Conservation (phyloP, 768 basidiomycete genomes). For the Sporobolomyces phaffii region DNA sequence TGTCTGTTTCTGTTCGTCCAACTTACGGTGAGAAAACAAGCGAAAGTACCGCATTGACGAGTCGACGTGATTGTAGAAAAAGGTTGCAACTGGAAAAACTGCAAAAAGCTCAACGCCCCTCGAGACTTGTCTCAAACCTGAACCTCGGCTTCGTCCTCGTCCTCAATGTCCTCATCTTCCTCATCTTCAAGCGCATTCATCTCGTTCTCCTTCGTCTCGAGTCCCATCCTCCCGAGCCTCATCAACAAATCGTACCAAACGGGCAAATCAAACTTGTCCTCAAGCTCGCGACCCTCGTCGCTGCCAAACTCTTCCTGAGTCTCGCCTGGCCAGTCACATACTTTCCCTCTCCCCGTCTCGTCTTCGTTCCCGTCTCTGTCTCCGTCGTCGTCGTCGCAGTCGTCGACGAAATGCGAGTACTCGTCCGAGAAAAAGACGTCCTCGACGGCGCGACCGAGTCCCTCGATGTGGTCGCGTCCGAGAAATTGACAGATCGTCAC, state of each 20-base stretch:
- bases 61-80: too few species aligned
- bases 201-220: background rate
- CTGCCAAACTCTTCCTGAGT: background rate
- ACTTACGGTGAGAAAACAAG: too few species aligned
- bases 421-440: background rate
- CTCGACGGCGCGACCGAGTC: background rate
- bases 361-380: too few species aligned
- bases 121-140: too few species aligned
- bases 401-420: background rate
- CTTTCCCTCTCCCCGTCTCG: background rate
- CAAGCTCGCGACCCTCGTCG: background rate
- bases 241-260: slow-evolving; percentile 4
- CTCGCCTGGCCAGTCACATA: background rate
- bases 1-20: too few species aligned
- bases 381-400: too few species aligned
- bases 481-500: background rate
- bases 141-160: too few species aligned
- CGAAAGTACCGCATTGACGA: too few species aligned
- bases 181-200: background rate
- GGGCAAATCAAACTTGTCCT: background rate
- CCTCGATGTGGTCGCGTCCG: background rate
- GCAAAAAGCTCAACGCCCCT: too few species aligned
- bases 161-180: too few species aligned
- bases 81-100: too few species aligned
- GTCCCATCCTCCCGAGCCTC: background rate